Percentiles rank a stretch among this genome's conserved stretches.
These are phyloP conservation scores for Hanseniaspora sp. DNA, from an alignment of 1,139 yeast species.

Conservation along the genomic window DNA sequence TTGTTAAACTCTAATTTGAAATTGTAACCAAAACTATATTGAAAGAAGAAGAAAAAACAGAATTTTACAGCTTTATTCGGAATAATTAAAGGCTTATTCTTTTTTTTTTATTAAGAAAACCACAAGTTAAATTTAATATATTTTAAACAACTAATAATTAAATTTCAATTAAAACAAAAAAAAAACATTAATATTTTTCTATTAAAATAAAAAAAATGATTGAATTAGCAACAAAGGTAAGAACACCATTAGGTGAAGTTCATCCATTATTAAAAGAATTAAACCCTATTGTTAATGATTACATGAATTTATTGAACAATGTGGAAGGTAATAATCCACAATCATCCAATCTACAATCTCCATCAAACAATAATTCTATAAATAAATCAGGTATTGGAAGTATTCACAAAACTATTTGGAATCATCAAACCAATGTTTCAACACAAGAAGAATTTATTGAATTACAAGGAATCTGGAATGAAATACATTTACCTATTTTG, in stretches of 20 bases:
- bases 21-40: neutral
- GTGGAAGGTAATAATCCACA: neutral
- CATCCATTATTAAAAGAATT: slow-evolving; percentile 5
- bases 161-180: too few species aligned
- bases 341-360: neutral
- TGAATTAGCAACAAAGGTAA: slow-evolving; percentile 4
- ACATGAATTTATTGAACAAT: slow-evolving; percentile 5
- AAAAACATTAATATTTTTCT: neutral
- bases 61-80: neutral
- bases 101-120: too few species aligned
- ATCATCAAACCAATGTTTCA: neutral
- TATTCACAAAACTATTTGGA: slow-evolving; percentile 13
- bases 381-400: slow-evolving; percentile 10
- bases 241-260: neutral
- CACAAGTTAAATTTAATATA: neutral
- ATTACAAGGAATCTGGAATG: slow-evolving; percentile 14
- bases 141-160: neutral
- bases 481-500: slow-evolving; percentile 14
- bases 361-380: neutral
- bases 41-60: neutral
- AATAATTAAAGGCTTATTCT: neutral
- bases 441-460: neutral
- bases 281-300: slow-evolving; percentile 6
- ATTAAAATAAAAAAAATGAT: slow-evolving; percentile 1
- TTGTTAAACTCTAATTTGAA: too few species aligned